Conservation (phyloP, 768 basidiomycete species). For the Scleroderma citrinum region DNA sequence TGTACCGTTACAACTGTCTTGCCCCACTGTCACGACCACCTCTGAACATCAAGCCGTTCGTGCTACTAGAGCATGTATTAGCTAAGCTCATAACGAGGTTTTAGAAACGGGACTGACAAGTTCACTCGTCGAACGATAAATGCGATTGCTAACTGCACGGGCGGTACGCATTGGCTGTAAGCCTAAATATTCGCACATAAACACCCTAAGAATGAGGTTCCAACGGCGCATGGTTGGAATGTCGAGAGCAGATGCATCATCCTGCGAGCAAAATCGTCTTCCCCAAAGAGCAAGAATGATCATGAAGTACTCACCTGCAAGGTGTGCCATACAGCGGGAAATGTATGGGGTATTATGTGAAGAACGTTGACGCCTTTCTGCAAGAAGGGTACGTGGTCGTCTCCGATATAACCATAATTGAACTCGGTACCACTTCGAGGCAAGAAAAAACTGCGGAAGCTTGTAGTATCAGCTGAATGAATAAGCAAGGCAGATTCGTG, state of each 20-base stretch:
- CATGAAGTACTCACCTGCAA: conserved; percentile 44
- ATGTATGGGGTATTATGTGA: conserved; percentile 86
- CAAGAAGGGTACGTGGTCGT: conserved; percentile 93
- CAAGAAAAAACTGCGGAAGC: conserved; percentile 64
- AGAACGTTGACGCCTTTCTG: conserved; percentile 76
- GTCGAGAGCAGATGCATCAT: conserved; percentile 84
- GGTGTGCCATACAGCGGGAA: conserved; percentile 88
- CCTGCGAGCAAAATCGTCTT: conserved; percentile 41
- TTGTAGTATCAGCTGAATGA: conserved; percentile 35
- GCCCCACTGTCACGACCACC: background rate
- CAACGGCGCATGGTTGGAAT: conserved; percentile 82
- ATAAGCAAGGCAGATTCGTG: conserved; percentile 58
- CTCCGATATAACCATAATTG: conserved; percentile 63
- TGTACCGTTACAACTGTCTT: background rate
- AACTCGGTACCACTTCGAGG: conserved; percentile 35
- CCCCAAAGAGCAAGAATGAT: background rate
- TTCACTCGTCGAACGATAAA: conserved; percentile 38
- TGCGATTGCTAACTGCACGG: conserved; percentile 14
- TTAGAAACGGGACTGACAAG: conserved; percentile 34
- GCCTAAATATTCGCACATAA: conserved; percentile 86
- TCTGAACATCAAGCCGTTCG: background rate
- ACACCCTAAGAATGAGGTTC: conserved; percentile 84
- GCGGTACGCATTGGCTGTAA: conserved; percentile 44
- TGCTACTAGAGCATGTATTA: conserved; percentile 1
- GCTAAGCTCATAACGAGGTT: background rate